Base-by-base conservation (phyloP, 1,284 basidiomycete genomes). In the Moesziomyces parantarcticus region DNA sequence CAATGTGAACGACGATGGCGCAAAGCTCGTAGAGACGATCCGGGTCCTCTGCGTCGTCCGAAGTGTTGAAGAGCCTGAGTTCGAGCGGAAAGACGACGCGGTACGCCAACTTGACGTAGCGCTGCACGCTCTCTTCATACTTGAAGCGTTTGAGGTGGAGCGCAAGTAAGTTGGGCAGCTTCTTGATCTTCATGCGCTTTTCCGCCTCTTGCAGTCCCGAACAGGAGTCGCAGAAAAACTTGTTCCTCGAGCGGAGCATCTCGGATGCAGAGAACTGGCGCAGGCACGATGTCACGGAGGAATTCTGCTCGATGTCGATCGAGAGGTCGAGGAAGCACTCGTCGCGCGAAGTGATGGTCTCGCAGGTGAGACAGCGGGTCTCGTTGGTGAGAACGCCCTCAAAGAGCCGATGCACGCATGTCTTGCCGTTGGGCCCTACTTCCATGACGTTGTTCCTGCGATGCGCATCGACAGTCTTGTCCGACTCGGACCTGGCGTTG, bases 121-220 rank as follows among this genome's bases (percentile, higher is more conserved):
- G 90, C 68, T 91, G 90, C 5, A 92, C 86, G 65, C 92, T 90
- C 84, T 97, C 94, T 83, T 97, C 94, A 82, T 94, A 97, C 85
- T 96, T 97, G 90, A 99, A 99, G 34, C 97, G 90, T 85, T 99
- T 99, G 55, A 99, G 87, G 84, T 99, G 96, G 41, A 99, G 87
- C 14, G 95, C 94, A 25, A 99, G 89, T 41, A 99, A 88, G 83
- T 97, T 94, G 7, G 96, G 94, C 5, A 97, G 87, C 76, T 91
- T 91, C 86, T 97, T 97, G 84, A 99, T 94, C 85, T 97, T 97
- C 94, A 98, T 98, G 74, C 95, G 88, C 87, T 97, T 96, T 86
- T 99, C 96, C 0, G 97, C 96, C 85, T 99, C 97, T 84, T 98
- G 95, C 23, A 98, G 85, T 52, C 94, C 93, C 78, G 94, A 95